Evolutionary conservation across 805 yeast species (phyloP).

Genomic region (Danielia reshetovae): DNA sequence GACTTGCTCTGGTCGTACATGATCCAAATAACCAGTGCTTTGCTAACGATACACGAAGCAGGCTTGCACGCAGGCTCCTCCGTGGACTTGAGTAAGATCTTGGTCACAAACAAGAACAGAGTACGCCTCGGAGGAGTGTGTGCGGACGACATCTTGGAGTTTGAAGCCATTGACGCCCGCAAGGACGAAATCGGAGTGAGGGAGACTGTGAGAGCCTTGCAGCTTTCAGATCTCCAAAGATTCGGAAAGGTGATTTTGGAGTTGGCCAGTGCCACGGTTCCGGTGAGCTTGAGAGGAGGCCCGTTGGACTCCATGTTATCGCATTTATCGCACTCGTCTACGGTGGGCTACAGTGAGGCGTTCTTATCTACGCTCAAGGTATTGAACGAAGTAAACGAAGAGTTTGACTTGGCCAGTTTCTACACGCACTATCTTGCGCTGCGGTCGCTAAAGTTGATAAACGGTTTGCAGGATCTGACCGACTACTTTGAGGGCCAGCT

Average conservation of each 20-base stretch:
- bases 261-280: constrained; percentile 42
- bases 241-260: constrained; percentile 61
- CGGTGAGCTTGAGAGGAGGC: constrained; percentile 21
- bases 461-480: constrained; percentile 47
- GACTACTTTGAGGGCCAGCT: constrained; percentile 63
- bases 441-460: constrained; percentile 43
- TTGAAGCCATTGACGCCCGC: constrained; percentile 27
- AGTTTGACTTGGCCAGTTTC: constrained; percentile 22
- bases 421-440: constrained; percentile 20
- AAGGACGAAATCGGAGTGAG: constrained; percentile 13
- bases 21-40: constrained; percentile 69
- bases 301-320: constrained; percentile 11
- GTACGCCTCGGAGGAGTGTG: constrained; percentile 72
- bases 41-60: constrained; percentile 61
- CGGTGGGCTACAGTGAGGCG: constrained; percentile 34
- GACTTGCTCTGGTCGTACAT: constrained; percentile 70
- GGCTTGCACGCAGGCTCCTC: constrained; percentile 59
- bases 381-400: constrained; percentile 15
- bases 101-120: constrained; percentile 69
- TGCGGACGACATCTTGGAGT: constrained; percentile 59
- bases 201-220: constrained; percentile 26
- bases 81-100: constrained; percentile 62
- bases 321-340: constrained; percentile 13
- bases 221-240: constrained; percentile 51
- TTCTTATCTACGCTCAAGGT: constrained; percentile 34